Percentiles rank a stretch among this genome's conserved stretches.
phyloP scores from a whole-genome alignment of 2,329 filamentous ascomycete species.

The Microdochium trichocladiopsis region DNA sequence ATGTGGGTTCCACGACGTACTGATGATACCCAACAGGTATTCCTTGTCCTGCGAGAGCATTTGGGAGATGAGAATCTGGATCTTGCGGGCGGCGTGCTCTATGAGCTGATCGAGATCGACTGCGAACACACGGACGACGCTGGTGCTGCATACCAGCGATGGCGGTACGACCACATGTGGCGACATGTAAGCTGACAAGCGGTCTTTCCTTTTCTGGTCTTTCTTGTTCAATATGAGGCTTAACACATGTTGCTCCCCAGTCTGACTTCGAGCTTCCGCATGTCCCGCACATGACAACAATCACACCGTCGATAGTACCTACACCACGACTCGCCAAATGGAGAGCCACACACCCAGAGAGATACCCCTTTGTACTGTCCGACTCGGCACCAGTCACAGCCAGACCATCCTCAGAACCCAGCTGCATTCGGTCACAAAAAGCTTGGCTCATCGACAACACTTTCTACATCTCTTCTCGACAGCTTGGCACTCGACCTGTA shows the following conservation, averaged over 20 bases:
- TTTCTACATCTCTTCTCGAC: constrained; percentile 30
- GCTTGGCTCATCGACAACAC: constrained; percentile 36
- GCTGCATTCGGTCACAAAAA: constrained; percentile 29
- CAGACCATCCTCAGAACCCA: constrained; percentile 16
- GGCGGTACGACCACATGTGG: constrained; percentile 35
- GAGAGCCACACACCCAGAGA: constrained; percentile 26
- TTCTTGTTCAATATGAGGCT: constrained; percentile 32
- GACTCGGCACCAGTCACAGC: constrained; percentile 22
- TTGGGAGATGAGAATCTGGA: constrained; percentile 37
- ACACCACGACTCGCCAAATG: constrained; percentile 27
- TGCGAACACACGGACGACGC: constrained; percentile 35
- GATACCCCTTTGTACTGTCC: constrained; percentile 32
- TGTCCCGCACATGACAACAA: constrained; percentile 37
- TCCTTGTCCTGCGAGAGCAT: constrained; percentile 33
- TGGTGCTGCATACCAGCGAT: constrained; percentile 36
- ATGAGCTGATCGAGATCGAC: constrained; percentile 39
- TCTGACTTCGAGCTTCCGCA: constrained; percentile 35
- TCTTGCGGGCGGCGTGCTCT: constrained; percentile 33
- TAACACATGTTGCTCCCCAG: constrained; percentile 12
- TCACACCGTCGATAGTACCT: constrained; percentile 31
- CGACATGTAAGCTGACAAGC: constrained; percentile 27
- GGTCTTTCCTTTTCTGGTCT: constrained; percentile 20
- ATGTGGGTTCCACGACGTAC: no score
- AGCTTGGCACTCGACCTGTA: constrained; percentile 27
- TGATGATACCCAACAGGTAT: no score